phyloP scores from a whole-genome alignment of 192 early-diverging fungal genomes.

The Diversispora eburnea region DNA sequence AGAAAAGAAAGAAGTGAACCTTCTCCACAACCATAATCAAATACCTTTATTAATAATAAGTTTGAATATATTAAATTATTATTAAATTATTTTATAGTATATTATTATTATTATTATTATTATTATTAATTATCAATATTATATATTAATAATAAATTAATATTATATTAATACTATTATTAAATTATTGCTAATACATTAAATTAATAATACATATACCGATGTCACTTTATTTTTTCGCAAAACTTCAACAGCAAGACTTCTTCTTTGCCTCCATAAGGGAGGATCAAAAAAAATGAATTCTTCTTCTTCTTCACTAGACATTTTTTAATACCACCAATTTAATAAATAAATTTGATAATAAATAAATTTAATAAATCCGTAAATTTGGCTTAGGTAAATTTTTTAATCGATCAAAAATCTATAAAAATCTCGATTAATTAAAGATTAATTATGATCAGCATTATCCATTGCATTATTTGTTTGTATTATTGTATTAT shows the following conservation, averaged over 20 bases:
- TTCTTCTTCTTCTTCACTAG: not conserved
- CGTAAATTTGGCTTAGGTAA: too few species aligned
- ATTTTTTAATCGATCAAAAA: too few species aligned
- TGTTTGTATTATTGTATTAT: too few species aligned
- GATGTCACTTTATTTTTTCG: constrained; percentile 47
- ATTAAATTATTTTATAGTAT: not conserved
- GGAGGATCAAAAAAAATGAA: constrained; percentile 47
- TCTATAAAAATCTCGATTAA: too few species aligned
- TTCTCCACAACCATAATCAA: constrained; percentile 88
- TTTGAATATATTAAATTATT: not conserved
- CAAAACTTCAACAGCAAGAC: constrained; percentile 53
- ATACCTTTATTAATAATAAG: constrained; percentile 43
- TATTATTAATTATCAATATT: too few species aligned
- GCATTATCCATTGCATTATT: too few species aligned
- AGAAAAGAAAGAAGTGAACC: constrained; percentile 69
- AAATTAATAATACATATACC: constrained; percentile 32
- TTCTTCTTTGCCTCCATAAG: constrained; percentile 82
- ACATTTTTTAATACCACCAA: not conserved
- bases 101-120: too few species aligned
- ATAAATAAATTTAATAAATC: not conserved
- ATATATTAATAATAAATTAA: too few species aligned
- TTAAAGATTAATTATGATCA: too few species aligned
- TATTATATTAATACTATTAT: too few species aligned
- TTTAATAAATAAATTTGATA: not conserved
- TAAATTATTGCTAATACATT: not conserved